Base-by-base conservation (phyloP, 225 moss, liverwort and hornwort species). In the Straminergon stramineum region DNA sequence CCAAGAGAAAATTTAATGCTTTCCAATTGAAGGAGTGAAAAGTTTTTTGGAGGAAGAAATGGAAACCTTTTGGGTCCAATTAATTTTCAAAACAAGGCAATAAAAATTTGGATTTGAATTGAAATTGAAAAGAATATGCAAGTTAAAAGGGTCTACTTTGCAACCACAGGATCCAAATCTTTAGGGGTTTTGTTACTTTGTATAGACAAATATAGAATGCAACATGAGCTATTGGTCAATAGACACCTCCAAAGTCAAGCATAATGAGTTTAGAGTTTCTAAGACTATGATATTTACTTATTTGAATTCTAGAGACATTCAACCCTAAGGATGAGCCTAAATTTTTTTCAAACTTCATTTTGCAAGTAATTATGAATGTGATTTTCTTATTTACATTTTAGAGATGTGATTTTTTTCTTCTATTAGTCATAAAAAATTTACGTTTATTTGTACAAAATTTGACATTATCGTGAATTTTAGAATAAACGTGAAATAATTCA, bases 221-320 rank as follows among this genome's bases (percentile, higher is more conserved):
- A 26, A 15, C 3, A 1, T 2, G 8, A 13, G 0, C 39, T 39
- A 70, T 24, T 70, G 4, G 26, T 43, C 73, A 71, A 73, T 4
- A 14, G 7, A 70, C 7, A 14, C 70, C 13, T 70, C 14, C 3
- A 5, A 45, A 27, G 30, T 74, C 2, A 2, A 41, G 2, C 10
- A 11, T 28, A 30, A 45, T 27, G 16, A 28, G 0, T 45, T 74
- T 3, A 45, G 0, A 26, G 0, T 15, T 41, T n/a, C 3, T 0
- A 41, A 41, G 39, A 71, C 41, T 26, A 41, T 2, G 3, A 41
- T 26, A 4, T n/a, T 21, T 30, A 63, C 11, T 10, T 18, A 18
- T 18, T 0, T 34, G 1, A 34, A 66, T 66, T 66, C 17, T 66
- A 35, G 9, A 15, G 20, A 71, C 27, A 26, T 41, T 26, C 0